Evolutionary conservation across 768 basidiomycete genomes (phyloP), one percentile per base, ranked within the genome.

Genomic region (Lactifluus subvellereus): DNA sequence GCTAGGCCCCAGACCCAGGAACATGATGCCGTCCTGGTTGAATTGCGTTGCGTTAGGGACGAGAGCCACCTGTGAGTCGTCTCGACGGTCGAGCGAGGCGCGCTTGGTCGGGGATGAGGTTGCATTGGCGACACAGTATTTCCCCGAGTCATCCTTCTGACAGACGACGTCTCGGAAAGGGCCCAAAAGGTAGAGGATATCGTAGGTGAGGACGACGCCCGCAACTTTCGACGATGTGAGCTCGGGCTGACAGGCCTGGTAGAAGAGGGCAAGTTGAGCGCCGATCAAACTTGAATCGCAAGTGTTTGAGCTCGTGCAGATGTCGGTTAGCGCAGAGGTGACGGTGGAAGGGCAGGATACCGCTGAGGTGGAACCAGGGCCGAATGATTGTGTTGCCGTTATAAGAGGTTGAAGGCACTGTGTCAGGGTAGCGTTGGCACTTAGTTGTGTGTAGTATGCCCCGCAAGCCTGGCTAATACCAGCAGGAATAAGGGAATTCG

Each of bases 101-200:
- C 60, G 51, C 47, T 60, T 30, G 18, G 60, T 38, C 11, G 35
- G 40, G 58, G 74, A 72, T 27, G 74, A 66, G 48, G 77, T 73
- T 38, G 84, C 75, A 35, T 82, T 69, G 60, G 80, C 73, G 33
- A 83, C 81, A 71, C 96, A 98, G 75, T 81, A 97, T 43, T 79
- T 76, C 37, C 84, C 86, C 52, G 69, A 76, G 69, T 86, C 84
- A 69, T 89, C 84, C 80, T 91, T 89, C 51, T 87, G 68, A 76
- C 95, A 98, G 35, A 91, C 71, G 32, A 93, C 86, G 6, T 72
- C 67, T 64, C 76, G 76, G 71, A 96, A 72, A 8, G 94, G 93
- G 11, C 71, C 65, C 50, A 95, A 66, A 62, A 80, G 66, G 77
- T 92, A 99, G 33, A 98, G 76, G 35, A 84, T 77, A 71, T 98